phyloP scores from a whole-genome alignment of 495 filamentous ascomycete genomes.

The Penicillium herquei region DNA sequence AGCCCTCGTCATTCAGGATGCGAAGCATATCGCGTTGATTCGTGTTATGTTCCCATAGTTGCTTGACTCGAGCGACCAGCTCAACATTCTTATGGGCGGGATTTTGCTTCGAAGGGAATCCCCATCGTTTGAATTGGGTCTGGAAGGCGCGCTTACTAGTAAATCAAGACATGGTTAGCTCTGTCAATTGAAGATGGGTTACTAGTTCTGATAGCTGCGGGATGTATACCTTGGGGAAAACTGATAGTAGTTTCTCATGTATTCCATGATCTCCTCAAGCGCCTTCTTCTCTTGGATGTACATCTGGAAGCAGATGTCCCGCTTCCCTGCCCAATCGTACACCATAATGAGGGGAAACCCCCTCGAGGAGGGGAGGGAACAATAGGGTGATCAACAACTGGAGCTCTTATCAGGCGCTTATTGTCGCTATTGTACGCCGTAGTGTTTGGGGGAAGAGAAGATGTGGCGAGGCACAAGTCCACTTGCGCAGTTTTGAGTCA shows the following conservation, averaged over 20 bases:
- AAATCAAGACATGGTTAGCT: constrained; percentile 2
- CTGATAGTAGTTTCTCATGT: constrained; percentile 56
- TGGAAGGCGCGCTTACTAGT: constrained; percentile 71
- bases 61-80: constrained; percentile 64
- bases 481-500: constrained; percentile 26
- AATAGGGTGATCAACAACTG: constrained; percentile 12
- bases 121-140: constrained; percentile 73
- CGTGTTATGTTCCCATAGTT: constrained; percentile 75
- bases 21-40: constrained; percentile 69
- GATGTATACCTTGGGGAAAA: constrained; percentile 61
- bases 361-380: constrained; percentile 27
- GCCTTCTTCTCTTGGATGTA: constrained; percentile 72
- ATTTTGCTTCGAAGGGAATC: constrained; percentile 71
- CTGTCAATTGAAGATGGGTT: not conserved
- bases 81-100: constrained; percentile 64
- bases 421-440: constrained; percentile 45
- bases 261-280: constrained; percentile 66
- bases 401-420: constrained; percentile 32
- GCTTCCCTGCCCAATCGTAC: constrained; percentile 73
- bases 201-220: not conserved
- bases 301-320: constrained; percentile 64
- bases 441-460: constrained; percentile 17
- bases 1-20: constrained; percentile 69
- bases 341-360: constrained; percentile 52
- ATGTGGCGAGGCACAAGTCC: constrained; percentile 20